Base-by-base conservation (phyloP, 768 basidiomycete genomes). In the Sporobolomyces roseus region DNA sequence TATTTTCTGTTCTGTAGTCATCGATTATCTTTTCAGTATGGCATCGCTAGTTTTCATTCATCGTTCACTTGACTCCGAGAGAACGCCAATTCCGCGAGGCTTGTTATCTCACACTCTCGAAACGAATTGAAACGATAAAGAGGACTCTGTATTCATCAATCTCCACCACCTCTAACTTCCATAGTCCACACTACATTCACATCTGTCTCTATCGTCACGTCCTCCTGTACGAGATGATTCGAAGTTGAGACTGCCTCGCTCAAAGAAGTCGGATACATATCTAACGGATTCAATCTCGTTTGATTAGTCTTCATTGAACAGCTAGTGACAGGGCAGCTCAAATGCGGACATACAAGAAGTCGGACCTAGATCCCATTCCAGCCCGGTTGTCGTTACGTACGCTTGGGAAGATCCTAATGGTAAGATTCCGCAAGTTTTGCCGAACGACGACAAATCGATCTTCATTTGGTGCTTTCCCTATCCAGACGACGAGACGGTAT, bases 341-440 rank as follows among this genome's bases (percentile, higher is more conserved):
- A n/a, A n/a, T n/a, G n/a, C n/a, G n/a, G n/a, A n/a, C n/a, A n/a
- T n/a, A n/a, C 65, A 56, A 13, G 38, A 65, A 13, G 27, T 63
- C 85, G 70, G 74, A 89, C 93, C 83, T 51, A 96, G 78, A 78
- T 99, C 88, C 96, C 96, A 99, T 73, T 85, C 82, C 38, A 97
- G 81, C 0, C 96, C 96, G 1, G 80, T 83, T 0, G 93, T 97
- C 4, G 88, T 85, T n/a, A 98, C 80, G 21, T 85, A 78, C 0
- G 92, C 88, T 7, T 82, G 83, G 33, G 87, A 87, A 19, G 93
- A 80, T 0, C 93, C 96, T 4, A 98, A 84, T 1, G 96, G 96
- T 14, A 99, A 83, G n/a, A 98, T 83, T 0, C 93, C 96, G 77
- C 96, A 99, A 0, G 93, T 97, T 58, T 85, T 85, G 0, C 93